A percentile compares a stretch with the other conserved stretches of the same genome.
Evolutionary conservation across 345 rosid genomes (phyloP).

Genomic region (Gossypium sturtianum): DNA sequence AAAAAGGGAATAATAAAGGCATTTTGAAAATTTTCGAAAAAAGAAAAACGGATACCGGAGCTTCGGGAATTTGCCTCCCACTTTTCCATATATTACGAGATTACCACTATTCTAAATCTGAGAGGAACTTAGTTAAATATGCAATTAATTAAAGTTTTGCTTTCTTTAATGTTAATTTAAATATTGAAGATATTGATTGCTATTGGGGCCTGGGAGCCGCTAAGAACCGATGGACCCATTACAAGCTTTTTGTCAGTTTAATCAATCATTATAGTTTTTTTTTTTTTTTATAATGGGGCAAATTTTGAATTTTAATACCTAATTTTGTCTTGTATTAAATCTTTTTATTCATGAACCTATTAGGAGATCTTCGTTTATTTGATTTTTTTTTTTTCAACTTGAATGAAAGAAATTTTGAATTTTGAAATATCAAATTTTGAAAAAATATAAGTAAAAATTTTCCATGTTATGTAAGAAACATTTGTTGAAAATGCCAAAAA

Average conservation of each 20-base stretch:
- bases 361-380: no score
- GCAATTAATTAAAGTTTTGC: not conserved
- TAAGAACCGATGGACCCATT: not conserved
- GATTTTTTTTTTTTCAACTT: not conserved
- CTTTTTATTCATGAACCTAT: not conserved
- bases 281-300: not conserved
- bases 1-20: not conserved
- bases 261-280: not conserved
- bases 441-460: not conserved
- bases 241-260: not conserved
- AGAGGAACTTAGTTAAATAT: not conserved
- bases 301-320: not conserved
- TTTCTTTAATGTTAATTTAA: not conserved
- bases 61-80: not conserved
- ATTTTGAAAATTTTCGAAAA: conserved; percentile 11
- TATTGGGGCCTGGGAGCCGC: not conserved
- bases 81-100: not conserved
- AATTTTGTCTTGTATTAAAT: not conserved
- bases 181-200: not conserved
- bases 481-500: not conserved
- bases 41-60: not conserved
- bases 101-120: not conserved
- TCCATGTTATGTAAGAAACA: not conserved
- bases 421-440: not conserved
- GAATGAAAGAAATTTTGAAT: not conserved